These are phyloP conservation scores for Blastobotrys persicus DNA, from an alignment of 1,139 yeast genomes.

Conservation along the genomic window DNA sequence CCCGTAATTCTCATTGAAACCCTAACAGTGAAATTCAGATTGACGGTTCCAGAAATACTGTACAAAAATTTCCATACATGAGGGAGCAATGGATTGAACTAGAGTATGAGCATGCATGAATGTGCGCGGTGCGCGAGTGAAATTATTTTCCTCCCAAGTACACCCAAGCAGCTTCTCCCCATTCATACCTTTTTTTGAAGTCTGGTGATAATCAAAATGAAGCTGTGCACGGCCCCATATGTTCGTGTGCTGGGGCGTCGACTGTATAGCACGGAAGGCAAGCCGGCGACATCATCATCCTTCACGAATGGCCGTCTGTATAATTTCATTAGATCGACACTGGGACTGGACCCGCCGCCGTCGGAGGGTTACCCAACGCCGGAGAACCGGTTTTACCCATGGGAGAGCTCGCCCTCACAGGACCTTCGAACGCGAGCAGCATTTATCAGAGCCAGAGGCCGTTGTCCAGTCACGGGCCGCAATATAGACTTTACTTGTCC, in stretches of 20 bases:
- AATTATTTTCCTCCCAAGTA: no score
- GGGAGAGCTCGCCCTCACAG: slow-evolving; percentile 92
- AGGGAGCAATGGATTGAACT: no score
- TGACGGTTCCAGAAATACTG: no score
- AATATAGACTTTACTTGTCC: slow-evolving; percentile 89
- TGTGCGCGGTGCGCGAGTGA: no score
- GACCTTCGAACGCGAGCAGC: slow-evolving; percentile 92
- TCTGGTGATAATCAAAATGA: background rate
- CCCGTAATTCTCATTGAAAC: no score
- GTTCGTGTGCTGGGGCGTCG: slow-evolving; percentile 2
- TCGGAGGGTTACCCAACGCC: slow-evolving; percentile 62
- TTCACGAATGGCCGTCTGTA: slow-evolving; percentile 19
- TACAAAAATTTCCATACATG: no score
- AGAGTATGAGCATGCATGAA: no score
- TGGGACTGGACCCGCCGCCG: slow-evolving; percentile 61
- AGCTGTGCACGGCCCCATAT: background rate
- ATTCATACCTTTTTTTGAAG: background rate
- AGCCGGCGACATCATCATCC: slow-evolving; percentile 1
- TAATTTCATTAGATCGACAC: slow-evolving; percentile 50
- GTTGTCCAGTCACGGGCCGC: slow-evolving; percentile 84
- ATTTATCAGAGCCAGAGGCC: slow-evolving; percentile 78
- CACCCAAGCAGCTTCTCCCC: background rate
- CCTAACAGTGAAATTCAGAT: no score
- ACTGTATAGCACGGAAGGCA: background rate
- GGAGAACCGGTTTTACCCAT: slow-evolving; percentile 68